Base-by-base conservation (phyloP, 1,139 yeast genomes). In the Hemisphaericaspora xylanilytica region DNA sequence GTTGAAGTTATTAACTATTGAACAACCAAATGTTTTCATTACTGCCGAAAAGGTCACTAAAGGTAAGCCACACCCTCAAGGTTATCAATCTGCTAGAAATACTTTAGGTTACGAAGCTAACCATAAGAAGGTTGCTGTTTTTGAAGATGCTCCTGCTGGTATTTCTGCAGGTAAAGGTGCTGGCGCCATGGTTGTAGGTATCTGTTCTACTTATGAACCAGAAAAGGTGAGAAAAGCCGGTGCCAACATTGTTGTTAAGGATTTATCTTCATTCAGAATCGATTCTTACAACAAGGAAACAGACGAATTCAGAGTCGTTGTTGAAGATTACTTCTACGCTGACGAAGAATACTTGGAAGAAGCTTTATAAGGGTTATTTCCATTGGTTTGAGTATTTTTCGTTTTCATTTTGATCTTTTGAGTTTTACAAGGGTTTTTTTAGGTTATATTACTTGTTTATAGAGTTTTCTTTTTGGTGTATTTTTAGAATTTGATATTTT, bases 81-180 rank as follows among this genome's bases (percentile, higher is more conserved):
- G 95, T 40, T 86, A 86, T 73, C 67, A 74, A 59, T 61, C 67
- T 53, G 86, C 85, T 50, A 76, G 85, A 69, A 63, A 75, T 55
- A 66, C 77, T 44, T 68, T 81, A 52, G 80, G 82, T 31, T 70
- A 70, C 59, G 73, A 75, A 47, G 58, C 63, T 43, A 61, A 53
- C 12, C 47, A 48, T 53, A 70, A 72, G 56, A 71, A 70, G 58
- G 82, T 75, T 48, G 78, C 85, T 35, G 95, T 86, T 18, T 85
- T 85, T 56, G 95, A 85, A 66, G 95, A 85, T 58, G 94, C 95
- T 36, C 92, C 92, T 37, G 92, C 90, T 36, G 95, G 95, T 59
- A 81, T 86, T 50, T 69, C 76, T 46, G 92, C 95, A 35, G 95
- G 95, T 63, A 79, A 82, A 58, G 86, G 78, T 49, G 87, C 94